Conservation (phyloP, 1,139 yeast species). For the Hemisphaericaspora xylanilytica region DNA sequence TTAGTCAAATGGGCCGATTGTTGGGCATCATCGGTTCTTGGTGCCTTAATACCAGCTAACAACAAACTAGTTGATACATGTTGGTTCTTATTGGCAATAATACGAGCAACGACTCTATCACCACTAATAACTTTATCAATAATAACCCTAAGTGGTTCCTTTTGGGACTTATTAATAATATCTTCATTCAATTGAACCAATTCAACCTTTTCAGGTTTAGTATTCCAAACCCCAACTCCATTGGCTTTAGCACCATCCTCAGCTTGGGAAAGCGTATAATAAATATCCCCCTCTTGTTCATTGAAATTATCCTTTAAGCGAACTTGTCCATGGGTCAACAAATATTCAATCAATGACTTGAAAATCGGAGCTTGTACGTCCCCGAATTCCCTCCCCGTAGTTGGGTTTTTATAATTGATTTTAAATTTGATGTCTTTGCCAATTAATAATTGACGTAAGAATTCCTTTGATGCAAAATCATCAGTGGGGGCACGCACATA, state of each 20-base stretch:
- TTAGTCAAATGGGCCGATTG: constrained; percentile 41
- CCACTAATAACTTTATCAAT: constrained; percentile 79
- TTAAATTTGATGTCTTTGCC: constrained; percentile 67
- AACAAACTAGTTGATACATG: constrained; percentile 57
- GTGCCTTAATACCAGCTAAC: constrained; percentile 71
- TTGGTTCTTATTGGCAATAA: constrained; percentile 25
- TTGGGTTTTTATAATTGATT: constrained; percentile 51
- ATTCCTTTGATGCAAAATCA: constrained; percentile 58
- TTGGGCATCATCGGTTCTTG: constrained; percentile 57
- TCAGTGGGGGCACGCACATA: constrained; percentile 43
- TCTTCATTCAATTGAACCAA: constrained; percentile 36
- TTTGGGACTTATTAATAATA: constrained; percentile 36
- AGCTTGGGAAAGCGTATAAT: constrained; percentile 21
- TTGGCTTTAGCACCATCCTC: constrained; percentile 52
- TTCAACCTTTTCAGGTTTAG: constrained; percentile 17
- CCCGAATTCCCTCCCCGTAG: constrained; percentile 66
- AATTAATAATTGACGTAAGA: constrained; percentile 58
- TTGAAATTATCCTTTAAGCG: constrained; percentile 58
- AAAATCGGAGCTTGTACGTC: constrained; percentile 67
- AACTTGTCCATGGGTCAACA: constrained; percentile 59
- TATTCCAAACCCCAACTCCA: constrained; percentile 58
- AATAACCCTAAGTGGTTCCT: constrained; percentile 50
- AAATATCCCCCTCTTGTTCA: constrained; percentile 32
- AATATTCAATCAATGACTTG: constrained; percentile 55
- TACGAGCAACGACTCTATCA: constrained; percentile 43